A percentile compares a stretch with the other conserved stretches of the same genome.
These are phyloP conservation scores for Leptographium galeiforme DNA, from an alignment of 2,329 filamentous ascomycete genomes.

Conservation along the genomic window DNA sequence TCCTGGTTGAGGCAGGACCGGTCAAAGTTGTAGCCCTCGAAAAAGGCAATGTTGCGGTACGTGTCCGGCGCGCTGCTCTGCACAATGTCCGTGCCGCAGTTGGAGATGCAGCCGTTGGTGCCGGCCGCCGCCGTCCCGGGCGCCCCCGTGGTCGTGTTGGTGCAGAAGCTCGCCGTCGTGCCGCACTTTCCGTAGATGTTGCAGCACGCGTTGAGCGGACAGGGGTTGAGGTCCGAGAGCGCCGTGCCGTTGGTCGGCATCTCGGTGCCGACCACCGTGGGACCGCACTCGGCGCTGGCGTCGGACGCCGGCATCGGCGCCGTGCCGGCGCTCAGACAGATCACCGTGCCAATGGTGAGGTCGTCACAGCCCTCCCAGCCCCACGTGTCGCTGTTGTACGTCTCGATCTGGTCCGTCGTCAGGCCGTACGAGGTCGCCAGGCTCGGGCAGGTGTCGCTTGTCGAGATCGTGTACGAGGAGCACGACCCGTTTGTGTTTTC, in stretches of 20 bases:
- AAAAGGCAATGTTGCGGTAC: slow-evolving; percentile 19
- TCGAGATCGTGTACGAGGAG: slow-evolving; percentile 17
- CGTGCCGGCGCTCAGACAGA: slow-evolving; percentile 21
- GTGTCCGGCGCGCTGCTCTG: not conserved
- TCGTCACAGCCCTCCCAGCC: slow-evolving; percentile 21
- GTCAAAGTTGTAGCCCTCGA: slow-evolving; percentile 19
- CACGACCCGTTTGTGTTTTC: slow-evolving; percentile 23
- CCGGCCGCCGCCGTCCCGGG: slow-evolving; percentile 19
- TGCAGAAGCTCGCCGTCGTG: slow-evolving; percentile 29
- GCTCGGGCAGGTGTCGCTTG: slow-evolving; percentile 19
- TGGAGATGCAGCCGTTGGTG: slow-evolving; percentile 24
- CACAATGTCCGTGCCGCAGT: slow-evolving; percentile 24
- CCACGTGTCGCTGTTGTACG: slow-evolving; percentile 24
- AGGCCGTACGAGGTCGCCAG: slow-evolving; percentile 14
- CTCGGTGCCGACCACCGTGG: slow-evolving; percentile 17
- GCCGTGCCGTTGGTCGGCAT: slow-evolving; percentile 10
- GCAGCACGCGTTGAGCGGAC: slow-evolving; percentile 16
- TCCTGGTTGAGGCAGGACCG: slow-evolving; percentile 19
- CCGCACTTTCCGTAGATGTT: slow-evolving; percentile 31
- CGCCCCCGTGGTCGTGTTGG: not conserved
- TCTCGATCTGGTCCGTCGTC: slow-evolving; percentile 3
- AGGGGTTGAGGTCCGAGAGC: slow-evolving; percentile 16
- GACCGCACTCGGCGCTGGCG: slow-evolving; percentile 20
- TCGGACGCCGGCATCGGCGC: slow-evolving; percentile 20
- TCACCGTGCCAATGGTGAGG: slow-evolving; percentile 14